Conservation (phyloP, 768 basidiomycete species). For the Trametes punicea region DNA sequence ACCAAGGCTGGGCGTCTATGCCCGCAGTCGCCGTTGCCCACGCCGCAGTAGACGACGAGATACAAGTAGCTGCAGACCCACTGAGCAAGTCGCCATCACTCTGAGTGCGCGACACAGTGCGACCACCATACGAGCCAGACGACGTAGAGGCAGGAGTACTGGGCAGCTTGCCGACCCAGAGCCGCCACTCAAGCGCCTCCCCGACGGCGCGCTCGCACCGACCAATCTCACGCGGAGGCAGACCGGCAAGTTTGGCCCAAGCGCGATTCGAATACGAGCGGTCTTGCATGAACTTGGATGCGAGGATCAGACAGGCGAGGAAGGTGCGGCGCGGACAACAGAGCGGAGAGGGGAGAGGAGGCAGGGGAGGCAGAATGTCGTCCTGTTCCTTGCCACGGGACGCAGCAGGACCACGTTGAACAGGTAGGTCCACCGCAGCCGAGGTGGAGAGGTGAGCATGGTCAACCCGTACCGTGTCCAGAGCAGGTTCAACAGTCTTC, state of each 20-base stretch:
- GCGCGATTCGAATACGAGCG: conserved; percentile 91
- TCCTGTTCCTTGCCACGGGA: conserved; percentile 5
- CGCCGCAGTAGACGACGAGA: conserved; percentile 10
- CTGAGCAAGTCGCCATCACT: conserved; percentile 23
- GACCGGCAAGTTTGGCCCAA: conserved; percentile 92
- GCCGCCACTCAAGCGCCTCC: conserved; percentile 83
- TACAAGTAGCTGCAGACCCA: conserved; percentile 4
- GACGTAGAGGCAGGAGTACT: conserved; percentile 1
- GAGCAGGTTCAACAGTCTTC: neutral
- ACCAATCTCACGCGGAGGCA: conserved; percentile 81
- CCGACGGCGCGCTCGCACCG: conserved; percentile 87
- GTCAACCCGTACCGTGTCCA: conserved; percentile 13
- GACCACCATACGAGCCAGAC: conserved; percentile 3
- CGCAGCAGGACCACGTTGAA: neutral
- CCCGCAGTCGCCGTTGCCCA: conserved; percentile 20
- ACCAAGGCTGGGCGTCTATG: neutral
- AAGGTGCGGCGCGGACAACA: conserved; percentile 88
- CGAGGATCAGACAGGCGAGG: conserved; percentile 82
- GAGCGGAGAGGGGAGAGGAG: conserved; percentile 67
- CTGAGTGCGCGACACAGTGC: conserved; percentile 21
- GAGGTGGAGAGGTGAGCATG: conserved; percentile 2
- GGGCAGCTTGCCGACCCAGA: conserved; percentile 82
- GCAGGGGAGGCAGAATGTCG: conserved; percentile 25
- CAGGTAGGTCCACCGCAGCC: neutral
- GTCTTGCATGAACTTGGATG: conserved; percentile 91